A percentile compares a stretch with the other conserved stretches of the same genome.
These are phyloP conservation scores for Colletotrichum sp. DNA, from an alignment of 2,329 filamentous ascomycete genomes.

Conservation along the genomic window DNA sequence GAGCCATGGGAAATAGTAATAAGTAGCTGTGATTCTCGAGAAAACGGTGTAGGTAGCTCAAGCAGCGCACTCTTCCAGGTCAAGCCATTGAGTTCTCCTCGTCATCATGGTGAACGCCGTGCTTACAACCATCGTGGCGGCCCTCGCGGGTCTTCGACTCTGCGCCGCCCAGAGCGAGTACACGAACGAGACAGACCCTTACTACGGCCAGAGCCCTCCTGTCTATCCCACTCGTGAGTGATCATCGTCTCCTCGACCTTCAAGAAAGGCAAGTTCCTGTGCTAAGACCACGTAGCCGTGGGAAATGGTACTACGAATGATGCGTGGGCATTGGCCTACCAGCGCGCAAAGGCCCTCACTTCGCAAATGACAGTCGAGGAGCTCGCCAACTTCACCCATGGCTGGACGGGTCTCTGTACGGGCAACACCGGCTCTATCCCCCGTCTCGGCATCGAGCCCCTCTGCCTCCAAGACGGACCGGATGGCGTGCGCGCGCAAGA, in stretches of 20 bases:
- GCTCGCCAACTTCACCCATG: constrained; percentile 50
- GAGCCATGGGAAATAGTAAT: background rate
- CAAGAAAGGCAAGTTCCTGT: background rate
- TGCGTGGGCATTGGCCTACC: constrained; percentile 63
- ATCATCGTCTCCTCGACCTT: background rate
- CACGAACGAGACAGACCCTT: constrained; percentile 2
- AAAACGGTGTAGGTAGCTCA: background rate
- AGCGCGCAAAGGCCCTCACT: constrained; percentile 61
- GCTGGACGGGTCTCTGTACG: constrained; percentile 31
- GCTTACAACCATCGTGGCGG: background rate
- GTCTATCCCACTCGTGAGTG: constrained; percentile 28
- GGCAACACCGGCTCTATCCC: constrained; percentile 53
- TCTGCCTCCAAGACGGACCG: constrained; percentile 84
- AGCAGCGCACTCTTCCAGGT: background rate
- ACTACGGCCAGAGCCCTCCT: constrained; percentile 23
- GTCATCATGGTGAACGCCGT: background rate
- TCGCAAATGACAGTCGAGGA: constrained; percentile 69
- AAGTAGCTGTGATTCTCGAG: background rate
- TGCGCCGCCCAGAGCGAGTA: background rate
- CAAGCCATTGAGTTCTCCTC: background rate
- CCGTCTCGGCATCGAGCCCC: constrained; percentile 48
- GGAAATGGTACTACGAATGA: constrained; percentile 25
- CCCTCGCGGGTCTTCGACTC: background rate
- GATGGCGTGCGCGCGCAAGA: constrained; percentile 64
- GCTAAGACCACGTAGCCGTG: background rate